These are phyloP conservation scores for Daldinia loculata DNA, from an alignment of 495 filamentous ascomycete genomes.

Conservation along the genomic window DNA sequence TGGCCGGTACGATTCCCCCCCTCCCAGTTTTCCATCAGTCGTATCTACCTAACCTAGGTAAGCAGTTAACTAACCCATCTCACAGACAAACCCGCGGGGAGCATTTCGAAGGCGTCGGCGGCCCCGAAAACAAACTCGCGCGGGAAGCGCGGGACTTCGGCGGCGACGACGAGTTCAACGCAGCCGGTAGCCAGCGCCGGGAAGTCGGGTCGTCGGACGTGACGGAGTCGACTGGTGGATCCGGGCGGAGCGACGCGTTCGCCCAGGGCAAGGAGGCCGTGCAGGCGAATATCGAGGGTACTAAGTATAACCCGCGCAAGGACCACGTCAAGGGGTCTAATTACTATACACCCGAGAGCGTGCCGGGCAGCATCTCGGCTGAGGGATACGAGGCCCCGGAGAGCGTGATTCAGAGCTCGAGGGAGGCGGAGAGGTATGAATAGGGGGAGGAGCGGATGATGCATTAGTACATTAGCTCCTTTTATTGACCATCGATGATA, in stretches of 20 bases:
- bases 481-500: too few species aligned
- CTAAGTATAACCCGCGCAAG: constrained; percentile 27
- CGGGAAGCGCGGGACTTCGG: constrained; percentile 44
- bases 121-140: constrained; percentile 47
- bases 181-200: constrained; percentile 9
- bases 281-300: constrained; percentile 31
- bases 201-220: constrained; percentile 14
- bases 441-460: not conserved
- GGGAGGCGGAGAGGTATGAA: constrained; percentile 40
- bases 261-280: constrained; percentile 37
- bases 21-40: not conserved
- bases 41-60: not conserved
- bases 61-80: not conserved
- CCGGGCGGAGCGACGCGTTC: constrained; percentile 6
- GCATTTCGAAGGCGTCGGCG: constrained; percentile 48
- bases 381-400: constrained; percentile 44
- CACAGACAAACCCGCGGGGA: constrained; percentile 44
- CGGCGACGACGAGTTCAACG: constrained; percentile 41
- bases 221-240: constrained; percentile 11
- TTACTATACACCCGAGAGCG: constrained; percentile 39
- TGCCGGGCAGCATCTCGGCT: constrained; percentile 44
- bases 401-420: constrained; percentile 38
- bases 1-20: constrained; percentile 44
- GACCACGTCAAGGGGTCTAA: constrained; percentile 39
- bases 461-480: not conserved